Evolutionary conservation across 805 yeast species (phyloP), one percentile per base, ranked within the genome.

Genomic region (Debaryomyces maramus): DNA sequence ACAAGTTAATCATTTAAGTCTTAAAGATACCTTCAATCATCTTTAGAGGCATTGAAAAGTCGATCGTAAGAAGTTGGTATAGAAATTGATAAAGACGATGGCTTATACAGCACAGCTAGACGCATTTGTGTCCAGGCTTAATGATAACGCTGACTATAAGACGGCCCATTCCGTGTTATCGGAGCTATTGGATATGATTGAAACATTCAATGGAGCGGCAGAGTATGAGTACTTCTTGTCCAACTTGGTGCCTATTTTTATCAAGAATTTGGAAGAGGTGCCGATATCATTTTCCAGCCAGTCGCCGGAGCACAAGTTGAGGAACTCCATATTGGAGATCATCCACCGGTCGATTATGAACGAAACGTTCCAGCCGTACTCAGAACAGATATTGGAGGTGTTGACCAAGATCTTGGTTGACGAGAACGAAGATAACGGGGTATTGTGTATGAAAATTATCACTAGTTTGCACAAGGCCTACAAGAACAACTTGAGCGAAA

Each of bases 381-480:
- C 90, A 1, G 65, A 66, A 23, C 72, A 71, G 26, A 73, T 88
- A 14, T 67, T 86, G 52, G 82, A 78, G 24, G 65, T 73, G 7
- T 65, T 91, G 39, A 78, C 82, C 51, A 60, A 68, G 16, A 66
- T 85, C 10, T 68, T 91, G 43, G 78, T 76, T 14, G 71, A 67
- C 11, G 99, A 95, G 55, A 93, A 93, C 58, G 99, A 95, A 61
- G 97, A 90, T 45, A 93, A 93, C 59, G 98, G 98, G 36, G 88
- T 89, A 1, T 71, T 88, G 37, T 85, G 95, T 60, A 81, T 93
- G 85, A 89, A 88, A 57, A 83, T 88, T 40, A 73, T 90, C 36
- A 88, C 97, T 13, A 78, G 85, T 21, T 66, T 91, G 34, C 96
- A 90, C 66, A 85, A 93, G 59, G 79, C 90, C 1, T 91, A 85